phyloP scores from a whole-genome alignment of 768 basidiomycete genomes.

The Lactifluus piperatus region DNA sequence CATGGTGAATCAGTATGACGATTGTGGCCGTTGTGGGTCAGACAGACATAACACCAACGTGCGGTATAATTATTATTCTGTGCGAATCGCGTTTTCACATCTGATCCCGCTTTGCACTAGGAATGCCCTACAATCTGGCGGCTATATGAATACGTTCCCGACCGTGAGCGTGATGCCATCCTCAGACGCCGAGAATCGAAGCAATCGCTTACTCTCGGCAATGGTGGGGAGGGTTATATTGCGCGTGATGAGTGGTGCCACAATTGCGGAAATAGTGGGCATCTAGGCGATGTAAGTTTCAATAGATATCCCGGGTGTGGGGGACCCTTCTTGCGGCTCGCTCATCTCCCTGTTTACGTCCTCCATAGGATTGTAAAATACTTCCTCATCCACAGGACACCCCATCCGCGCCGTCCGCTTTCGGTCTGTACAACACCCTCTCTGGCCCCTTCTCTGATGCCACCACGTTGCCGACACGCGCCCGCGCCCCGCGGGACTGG shows the following conservation, averaged over 20 bases:
- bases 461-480: constrained; percentile 21
- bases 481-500: constrained; percentile 36
- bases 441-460: constrained; percentile 52
- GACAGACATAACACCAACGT: constrained; percentile 57
- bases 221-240: constrained; percentile 75
- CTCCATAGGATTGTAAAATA: constrained; percentile 50
- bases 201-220: constrained; percentile 42
- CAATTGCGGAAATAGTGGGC: constrained; percentile 64
- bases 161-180: constrained; percentile 39
- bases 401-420: constrained; percentile 54
- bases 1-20: constrained; percentile 29
- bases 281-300: constrained; percentile 67
- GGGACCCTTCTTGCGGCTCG: not conserved
- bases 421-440: constrained; percentile 50
- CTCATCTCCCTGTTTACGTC: not conserved
- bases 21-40: constrained; percentile 67
- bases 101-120: constrained; percentile 29
- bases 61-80: constrained; percentile 20
- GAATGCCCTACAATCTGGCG: constrained; percentile 83
- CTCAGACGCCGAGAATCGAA: constrained; percentile 42
- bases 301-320: not conserved
- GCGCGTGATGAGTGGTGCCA: constrained; percentile 73
- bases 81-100: not conserved
- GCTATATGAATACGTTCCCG: constrained; percentile 61
- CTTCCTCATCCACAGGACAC: constrained; percentile 32